Base-by-base conservation (phyloP, 306 rosid genomes). In the Dalbergia cultrata region DNA sequence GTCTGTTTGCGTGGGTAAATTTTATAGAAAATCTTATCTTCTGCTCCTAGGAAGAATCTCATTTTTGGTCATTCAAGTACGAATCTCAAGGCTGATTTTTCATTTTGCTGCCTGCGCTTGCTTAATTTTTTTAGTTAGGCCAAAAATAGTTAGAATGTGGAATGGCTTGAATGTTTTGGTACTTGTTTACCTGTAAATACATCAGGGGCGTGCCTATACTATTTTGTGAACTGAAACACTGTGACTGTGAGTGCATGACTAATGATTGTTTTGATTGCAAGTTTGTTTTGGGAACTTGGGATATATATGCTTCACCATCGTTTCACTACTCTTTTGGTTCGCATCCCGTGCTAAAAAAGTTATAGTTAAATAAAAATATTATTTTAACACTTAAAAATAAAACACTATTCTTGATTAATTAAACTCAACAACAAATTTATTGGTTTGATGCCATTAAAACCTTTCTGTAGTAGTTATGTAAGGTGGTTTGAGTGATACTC, bases 41-140 rank as follows among this genome's bases (percentile, higher is more conserved):
- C 74, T 67, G 63, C 47, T 7, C 5, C 5, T 65, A 13, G 9
- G 80, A 81, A 69, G 74, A 60, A 77, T 81, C 81, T 54, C 37
- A 41, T 68, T 18, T 1, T 37, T 57, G 6, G 21, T 77, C 16
- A 49, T 43, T 56, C 43, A 26, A 73, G 13, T 80, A 41, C 70
- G 50, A 49, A 63, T 72, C 53, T 57, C 72, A 17, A 39, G 66
- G 58, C 41, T 47, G 64, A 39, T 34, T 41, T 84, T 58, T 44
- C 53, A 9, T 18, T 67, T 52, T 57, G 37, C 33, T 76, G 53
- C 14, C 39, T 11, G 41, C 58, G 33, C 39, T 82, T 13, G n/a
- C 31, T 53, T 13, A 7, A 53, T 1, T 4, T 34, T 56, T 56
- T 41, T 9, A 12, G 37, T 3, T 47, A 6, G 64, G 18, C 31